Evolutionary conservation across 257 asterid species (phyloP).

Genomic region (Forsythia suspensa): DNA sequence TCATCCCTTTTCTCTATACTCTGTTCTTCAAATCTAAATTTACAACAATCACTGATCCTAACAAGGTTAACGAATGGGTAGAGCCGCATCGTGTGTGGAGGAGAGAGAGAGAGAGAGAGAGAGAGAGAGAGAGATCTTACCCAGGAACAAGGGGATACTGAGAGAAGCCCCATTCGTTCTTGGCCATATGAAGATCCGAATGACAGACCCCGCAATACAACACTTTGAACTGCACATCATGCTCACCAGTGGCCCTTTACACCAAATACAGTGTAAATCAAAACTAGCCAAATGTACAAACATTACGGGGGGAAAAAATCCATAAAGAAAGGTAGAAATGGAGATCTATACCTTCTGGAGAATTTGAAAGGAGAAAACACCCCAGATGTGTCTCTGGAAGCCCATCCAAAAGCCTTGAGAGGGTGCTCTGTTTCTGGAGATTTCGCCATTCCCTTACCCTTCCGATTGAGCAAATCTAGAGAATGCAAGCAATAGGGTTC

Average conservation of each 20-base stretch:
- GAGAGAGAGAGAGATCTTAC: constrained; percentile 15
- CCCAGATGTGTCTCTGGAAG: constrained; percentile 57
- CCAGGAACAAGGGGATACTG: constrained; percentile 54
- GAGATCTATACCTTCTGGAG: constrained; percentile 50
- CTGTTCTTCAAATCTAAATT: neutral
- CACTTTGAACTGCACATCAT: constrained; percentile 52
- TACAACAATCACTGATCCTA: neutral
- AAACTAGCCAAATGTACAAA: neutral
- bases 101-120: neutral
- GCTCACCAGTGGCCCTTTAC: constrained; percentile 41
- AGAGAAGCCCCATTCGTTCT: constrained; percentile 51
- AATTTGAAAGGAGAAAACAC: constrained; percentile 50
- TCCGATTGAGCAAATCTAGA: neutral
- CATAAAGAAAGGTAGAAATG: neutral
- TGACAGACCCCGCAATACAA: constrained; percentile 57
- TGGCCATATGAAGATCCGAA: constrained; percentile 48
- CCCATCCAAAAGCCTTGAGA: constrained; percentile 53
- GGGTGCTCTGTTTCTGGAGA: constrained; percentile 52
- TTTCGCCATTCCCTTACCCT: constrained; percentile 36
- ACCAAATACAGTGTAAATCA: neutral
- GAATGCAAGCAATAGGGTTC: too few species aligned
- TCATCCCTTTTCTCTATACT: neutral
- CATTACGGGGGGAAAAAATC: neutral
- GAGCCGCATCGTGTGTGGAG: neutral
- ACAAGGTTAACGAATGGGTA: neutral